These are phyloP conservation scores for Gymnopus androsaceus DNA, from an alignment of 1,284 basidiomycete genomes.

Conservation along the genomic window DNA sequence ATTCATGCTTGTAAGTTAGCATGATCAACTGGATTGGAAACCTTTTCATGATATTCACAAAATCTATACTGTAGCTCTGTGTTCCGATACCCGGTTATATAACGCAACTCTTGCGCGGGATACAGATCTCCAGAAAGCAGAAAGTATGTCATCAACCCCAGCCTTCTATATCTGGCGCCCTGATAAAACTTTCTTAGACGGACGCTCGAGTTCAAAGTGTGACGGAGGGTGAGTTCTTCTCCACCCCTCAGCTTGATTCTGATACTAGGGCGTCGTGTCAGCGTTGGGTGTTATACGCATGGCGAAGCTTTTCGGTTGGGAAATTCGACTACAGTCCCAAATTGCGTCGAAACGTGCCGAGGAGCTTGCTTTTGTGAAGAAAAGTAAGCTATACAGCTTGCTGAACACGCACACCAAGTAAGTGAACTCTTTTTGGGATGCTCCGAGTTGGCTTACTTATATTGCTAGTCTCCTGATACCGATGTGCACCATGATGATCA, in stretches of 20 bases:
- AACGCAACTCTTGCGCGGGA: neutral
- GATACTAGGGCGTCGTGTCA: conserved; percentile 21
- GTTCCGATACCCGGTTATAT: conserved; percentile 6
- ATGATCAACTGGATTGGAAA: no score
- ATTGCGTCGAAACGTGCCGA: conserved; percentile 52
- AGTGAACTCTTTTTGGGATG: conserved; percentile 20
- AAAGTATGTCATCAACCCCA: no score
- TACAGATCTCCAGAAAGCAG: conserved; percentile 5
- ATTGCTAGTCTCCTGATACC: conserved; percentile 59
- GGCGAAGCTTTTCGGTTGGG: conserved; percentile 75
- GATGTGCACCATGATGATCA: conserved; percentile 65
- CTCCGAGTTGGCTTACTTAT: neutral
- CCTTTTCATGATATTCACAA: neutral
- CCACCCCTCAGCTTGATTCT: no score
- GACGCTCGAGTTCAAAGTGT: conserved; percentile 13
- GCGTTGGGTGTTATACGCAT: conserved; percentile 52
- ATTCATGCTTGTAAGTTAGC: conserved; percentile 33
- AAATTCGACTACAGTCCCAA: conserved; percentile 50
- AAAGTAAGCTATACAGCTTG: conserved; percentile 43
- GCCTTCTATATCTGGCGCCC: neutral
- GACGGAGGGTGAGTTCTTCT: conserved; percentile 22
- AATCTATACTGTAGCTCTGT: neutral
- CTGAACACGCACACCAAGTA: conserved; percentile 45
- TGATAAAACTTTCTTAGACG: neutral
- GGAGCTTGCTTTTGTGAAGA: conserved; percentile 51